Evolutionary conservation across 768 basidiomycete species (phyloP).

Genomic region (Leccinum rimulosum): DNA sequence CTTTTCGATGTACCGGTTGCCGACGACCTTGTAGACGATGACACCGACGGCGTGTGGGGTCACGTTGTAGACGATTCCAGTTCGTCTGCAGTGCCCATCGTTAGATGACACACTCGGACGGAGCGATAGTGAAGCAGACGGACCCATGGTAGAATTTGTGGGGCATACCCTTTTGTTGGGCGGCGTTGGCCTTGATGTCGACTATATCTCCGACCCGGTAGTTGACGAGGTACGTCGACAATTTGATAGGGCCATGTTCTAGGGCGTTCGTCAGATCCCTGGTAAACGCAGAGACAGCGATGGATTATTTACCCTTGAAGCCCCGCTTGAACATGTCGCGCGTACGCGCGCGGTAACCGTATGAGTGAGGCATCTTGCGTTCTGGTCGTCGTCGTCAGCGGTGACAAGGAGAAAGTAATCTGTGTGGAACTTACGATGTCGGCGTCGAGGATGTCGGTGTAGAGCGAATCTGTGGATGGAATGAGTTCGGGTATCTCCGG

Average conservation of each 20-base stretch:
- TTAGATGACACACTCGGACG: conserved; percentile 3
- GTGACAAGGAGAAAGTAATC: conserved; percentile 16
- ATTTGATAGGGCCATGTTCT: conserved; percentile 88
- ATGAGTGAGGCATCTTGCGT: conserved; percentile 98
- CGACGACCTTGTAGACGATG: conserved; percentile 97
- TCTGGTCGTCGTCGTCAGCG: conserved; percentile 30
- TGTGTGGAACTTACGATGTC: conserved; percentile 40
- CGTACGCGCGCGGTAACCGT: conserved; percentile 99
- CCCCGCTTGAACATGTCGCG: conserved; percentile 99
- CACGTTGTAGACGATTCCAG: conserved; percentile 98
- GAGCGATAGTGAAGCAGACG: conserved; percentile 33
- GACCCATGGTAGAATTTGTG: conserved; percentile 98
- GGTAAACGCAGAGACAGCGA: conserved; percentile 5
- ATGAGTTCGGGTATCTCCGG: conserved; percentile 53
- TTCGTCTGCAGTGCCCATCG: conserved; percentile 58
- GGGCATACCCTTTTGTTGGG: conserved; percentile 99
- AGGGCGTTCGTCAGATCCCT: conserved; percentile 7
- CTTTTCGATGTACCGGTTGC: conserved; percentile 99
- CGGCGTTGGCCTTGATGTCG: conserved; percentile 99
- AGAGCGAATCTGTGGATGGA: conserved; percentile 33
- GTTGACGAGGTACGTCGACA: conserved; percentile 91
- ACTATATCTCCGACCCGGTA: conserved; percentile 98
- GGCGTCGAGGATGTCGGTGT: conserved; percentile 50
- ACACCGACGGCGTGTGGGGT: conserved; percentile 93
- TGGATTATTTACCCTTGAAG: conserved; percentile 80